These are phyloP conservation scores for Paracorniculantispora psalliotae DNA, from an alignment of 2,329 filamentous ascomycete species.

Conservation along the genomic window DNA sequence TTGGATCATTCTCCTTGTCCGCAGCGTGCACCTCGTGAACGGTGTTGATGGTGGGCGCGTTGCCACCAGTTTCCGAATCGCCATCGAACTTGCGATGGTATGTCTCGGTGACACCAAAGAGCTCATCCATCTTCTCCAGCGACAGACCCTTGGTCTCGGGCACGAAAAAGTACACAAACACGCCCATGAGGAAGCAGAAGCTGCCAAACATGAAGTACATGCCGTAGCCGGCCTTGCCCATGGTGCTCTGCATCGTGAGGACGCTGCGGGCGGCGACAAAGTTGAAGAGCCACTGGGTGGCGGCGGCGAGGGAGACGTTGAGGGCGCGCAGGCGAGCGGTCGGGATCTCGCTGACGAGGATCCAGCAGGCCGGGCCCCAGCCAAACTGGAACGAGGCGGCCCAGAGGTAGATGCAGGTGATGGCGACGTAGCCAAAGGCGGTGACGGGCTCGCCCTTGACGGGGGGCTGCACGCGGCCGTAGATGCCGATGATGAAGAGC, in stretches of 20 bases:
- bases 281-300: constrained; percentile 70
- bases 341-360: constrained; percentile 64
- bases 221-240: constrained; percentile 42
- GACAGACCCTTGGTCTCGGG: constrained; percentile 65
- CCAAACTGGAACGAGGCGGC: constrained; percentile 64
- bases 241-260: constrained; percentile 60
- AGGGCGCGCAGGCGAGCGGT: constrained; percentile 60
- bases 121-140: constrained; percentile 61
- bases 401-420: constrained; percentile 69
- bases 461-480: constrained; percentile 59
- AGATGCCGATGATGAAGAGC: constrained; percentile 69
- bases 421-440: constrained; percentile 63
- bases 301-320: constrained; percentile 64
- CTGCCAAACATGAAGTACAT: constrained; percentile 65
- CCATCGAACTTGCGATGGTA: constrained; percentile 26
- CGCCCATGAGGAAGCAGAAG: constrained; percentile 60
- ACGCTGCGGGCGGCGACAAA: constrained; percentile 65
- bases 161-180: constrained; percentile 63
- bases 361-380: constrained; percentile 70
- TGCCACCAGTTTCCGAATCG: constrained; percentile 24
- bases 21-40: constrained; percentile 5
- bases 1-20: background rate
- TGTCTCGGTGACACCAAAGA: constrained; percentile 55
- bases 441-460: constrained; percentile 49
- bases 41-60: background rate